Percentiles rank a stretch among this genome's conserved stretches.
These are phyloP conservation scores for Glycyrrhiza uralensis DNA, from an alignment of 306 rosid genomes.

Conservation along the genomic window DNA sequence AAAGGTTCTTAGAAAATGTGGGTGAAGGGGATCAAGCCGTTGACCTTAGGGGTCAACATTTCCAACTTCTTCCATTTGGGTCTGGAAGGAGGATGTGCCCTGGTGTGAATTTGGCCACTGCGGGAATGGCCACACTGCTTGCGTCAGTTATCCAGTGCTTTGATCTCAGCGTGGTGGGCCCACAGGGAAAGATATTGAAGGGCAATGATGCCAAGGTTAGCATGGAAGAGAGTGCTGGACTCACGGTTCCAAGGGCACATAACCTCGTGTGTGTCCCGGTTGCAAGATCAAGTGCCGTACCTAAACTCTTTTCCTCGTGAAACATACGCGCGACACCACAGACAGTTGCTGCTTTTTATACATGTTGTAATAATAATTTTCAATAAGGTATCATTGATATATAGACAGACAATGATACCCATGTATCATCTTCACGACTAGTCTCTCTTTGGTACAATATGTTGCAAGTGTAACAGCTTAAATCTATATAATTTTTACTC, in stretches of 20 bases:
- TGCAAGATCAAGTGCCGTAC: not conserved
- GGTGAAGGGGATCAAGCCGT: not conserved
- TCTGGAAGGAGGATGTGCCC: constrained; percentile 60
- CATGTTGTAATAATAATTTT: not conserved
- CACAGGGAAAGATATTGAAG: not conserved
- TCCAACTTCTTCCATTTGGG: constrained; percentile 47
- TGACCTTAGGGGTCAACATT: constrained; percentile 39
- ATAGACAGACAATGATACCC: not conserved
- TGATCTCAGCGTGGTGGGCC: constrained; percentile 30
- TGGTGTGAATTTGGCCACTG: constrained; percentile 36
- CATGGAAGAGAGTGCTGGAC: constrained; percentile 42
- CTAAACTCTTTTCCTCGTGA: constrained; percentile 11
- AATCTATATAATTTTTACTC: no score
- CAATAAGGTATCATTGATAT: not conserved
- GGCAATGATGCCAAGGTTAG: constrained; percentile 1
- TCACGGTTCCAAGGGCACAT: constrained; percentile 36
- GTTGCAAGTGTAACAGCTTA: no score
- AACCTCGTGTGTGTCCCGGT: constrained; percentile 40
- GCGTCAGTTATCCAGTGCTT: constrained; percentile 51
- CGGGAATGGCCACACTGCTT: constrained; percentile 37
- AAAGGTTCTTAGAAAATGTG: constrained; percentile 23
- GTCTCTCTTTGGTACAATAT: not conserved
- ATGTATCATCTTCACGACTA: not conserved
- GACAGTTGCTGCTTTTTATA: not conserved
- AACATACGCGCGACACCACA: not conserved